Conservation (phyloP, 192 early-diverging fungal species). For the Coemansia nantahalensis region DNA sequence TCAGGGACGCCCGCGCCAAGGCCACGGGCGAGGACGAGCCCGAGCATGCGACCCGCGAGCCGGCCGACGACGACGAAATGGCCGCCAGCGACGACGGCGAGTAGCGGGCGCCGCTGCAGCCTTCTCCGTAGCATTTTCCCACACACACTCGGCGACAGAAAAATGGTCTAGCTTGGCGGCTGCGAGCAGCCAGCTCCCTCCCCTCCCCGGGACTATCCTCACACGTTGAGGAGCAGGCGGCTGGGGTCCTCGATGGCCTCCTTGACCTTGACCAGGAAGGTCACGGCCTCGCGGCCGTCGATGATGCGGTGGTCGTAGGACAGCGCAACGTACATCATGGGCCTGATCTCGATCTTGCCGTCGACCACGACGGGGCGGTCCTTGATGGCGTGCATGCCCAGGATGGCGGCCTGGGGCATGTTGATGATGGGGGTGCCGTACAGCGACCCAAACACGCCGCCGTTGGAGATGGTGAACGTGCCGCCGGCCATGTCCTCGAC, state of each 20-base stretch:
- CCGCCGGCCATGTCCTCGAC: slow-evolving; percentile 98
- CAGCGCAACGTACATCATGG: slow-evolving; percentile 97
- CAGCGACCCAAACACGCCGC: slow-evolving; percentile 97
- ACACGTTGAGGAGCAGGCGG: slow-evolving; percentile 86
- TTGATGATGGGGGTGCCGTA: slow-evolving; percentile 99
- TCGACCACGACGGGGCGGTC: slow-evolving; percentile 93
- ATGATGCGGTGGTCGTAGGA: slow-evolving; percentile 99
- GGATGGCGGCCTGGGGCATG: slow-evolving; percentile 92
- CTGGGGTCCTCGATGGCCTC: slow-evolving; percentile 95
- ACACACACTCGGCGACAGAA: too few species aligned
- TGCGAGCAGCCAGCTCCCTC: too few species aligned
- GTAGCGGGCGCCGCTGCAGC: slow-evolving; percentile 32
- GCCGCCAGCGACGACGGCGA: slow-evolving; percentile 7
- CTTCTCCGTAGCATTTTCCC: too few species aligned
- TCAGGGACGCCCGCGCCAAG: slow-evolving; percentile 69
- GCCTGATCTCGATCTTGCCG: slow-evolving; percentile 86
- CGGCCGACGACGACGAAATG: slow-evolving; percentile 11
- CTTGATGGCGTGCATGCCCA: slow-evolving; percentile 99
- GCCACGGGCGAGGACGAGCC: slow-evolving; percentile 59
- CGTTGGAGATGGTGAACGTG: slow-evolving; percentile 99
- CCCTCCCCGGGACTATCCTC: too few species aligned
- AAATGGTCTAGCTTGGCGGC: too few species aligned
- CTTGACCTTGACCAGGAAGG: slow-evolving; percentile 97
- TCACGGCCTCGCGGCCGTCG: slow-evolving; percentile 98
- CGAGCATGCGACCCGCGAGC: background rate